Evolutionary conservation across 2,329 filamentous ascomycete species (phyloP).

Genomic region (Cytospora paraplurivora): DNA sequence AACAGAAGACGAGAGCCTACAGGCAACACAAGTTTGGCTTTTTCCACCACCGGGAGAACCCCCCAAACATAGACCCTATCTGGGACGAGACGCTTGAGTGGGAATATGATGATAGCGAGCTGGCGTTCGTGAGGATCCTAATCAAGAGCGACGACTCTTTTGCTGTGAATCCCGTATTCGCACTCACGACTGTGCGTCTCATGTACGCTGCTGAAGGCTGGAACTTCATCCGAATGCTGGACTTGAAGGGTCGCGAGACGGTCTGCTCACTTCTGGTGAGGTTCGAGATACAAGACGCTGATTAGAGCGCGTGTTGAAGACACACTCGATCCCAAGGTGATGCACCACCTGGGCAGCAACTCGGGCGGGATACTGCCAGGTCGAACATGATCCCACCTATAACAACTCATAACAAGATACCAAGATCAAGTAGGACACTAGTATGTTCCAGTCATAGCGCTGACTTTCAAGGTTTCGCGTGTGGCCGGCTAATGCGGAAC

Average conservation of each 20-base stretch:
- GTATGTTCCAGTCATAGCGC: neutral
- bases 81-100: slow-evolving; percentile 69
- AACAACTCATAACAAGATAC: neutral
- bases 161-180: slow-evolving; percentile 62
- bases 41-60: slow-evolving; percentile 59
- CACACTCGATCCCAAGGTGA: neutral
- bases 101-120: slow-evolving; percentile 68
- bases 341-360: neutral
- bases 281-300: slow-evolving; percentile 55
- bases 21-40: slow-evolving; percentile 57
- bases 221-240: slow-evolving; percentile 66
- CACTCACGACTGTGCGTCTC: slow-evolving; percentile 61
- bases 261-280: slow-evolving; percentile 62
- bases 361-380: neutral
- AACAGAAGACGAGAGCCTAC: slow-evolving; percentile 64
- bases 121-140: slow-evolving; percentile 64
- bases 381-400: neutral
- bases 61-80: slow-evolving; percentile 60
- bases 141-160: slow-evolving; percentile 69
- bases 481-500: neutral
- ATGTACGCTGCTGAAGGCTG: slow-evolving; percentile 59
- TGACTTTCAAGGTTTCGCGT: neutral
- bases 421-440: neutral
- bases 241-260: slow-evolving; percentile 66
- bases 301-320: slow-evolving; percentile 8